These are phyloP conservation scores for Candida qinlingensis DNA, from an alignment of 805 yeast genomes.

Conservation along the genomic window DNA sequence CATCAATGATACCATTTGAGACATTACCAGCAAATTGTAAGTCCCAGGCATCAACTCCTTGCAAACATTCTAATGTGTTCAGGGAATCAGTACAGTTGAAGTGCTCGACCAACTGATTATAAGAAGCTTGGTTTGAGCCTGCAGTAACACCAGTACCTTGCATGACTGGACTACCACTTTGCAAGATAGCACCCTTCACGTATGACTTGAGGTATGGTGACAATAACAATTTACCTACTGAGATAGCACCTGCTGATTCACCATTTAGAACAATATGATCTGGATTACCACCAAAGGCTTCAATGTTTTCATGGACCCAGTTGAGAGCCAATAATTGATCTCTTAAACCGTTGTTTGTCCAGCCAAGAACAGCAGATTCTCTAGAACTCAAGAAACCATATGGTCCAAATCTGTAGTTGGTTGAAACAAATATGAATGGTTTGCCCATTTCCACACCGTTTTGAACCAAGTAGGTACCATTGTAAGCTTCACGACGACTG, in stretches of 20 bases:
- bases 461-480: slow-evolving; percentile 16
- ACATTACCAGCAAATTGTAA: slow-evolving; percentile 9
- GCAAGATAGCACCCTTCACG: slow-evolving; percentile 17
- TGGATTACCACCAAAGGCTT: slow-evolving; percentile 33
- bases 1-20: slow-evolving; percentile 10
- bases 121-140: slow-evolving; percentile 2
- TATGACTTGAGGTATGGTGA: slow-evolving; percentile 7
- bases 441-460: slow-evolving; percentile 16
- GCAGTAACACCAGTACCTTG: slow-evolving; percentile 1
- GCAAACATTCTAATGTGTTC: slow-evolving; percentile 12
- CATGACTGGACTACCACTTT: slow-evolving; percentile 11
- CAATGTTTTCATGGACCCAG: slow-evolving; percentile 32
- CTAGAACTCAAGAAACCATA: slow-evolving; percentile 30
- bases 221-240: slow-evolving; percentile 13
- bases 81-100: slow-evolving; percentile 11
- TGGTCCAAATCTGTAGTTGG: slow-evolving; percentile 34
- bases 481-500: slow-evolving; percentile 11
- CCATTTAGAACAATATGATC: slow-evolving; percentile 32
- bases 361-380: slow-evolving; percentile 20
- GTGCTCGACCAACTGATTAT: slow-evolving; percentile 6
- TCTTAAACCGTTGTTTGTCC: slow-evolving; percentile 30
- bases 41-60: slow-evolving; percentile 7
- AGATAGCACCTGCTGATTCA: slow-evolving; percentile 32
- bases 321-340: slow-evolving; percentile 31
- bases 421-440: slow-evolving; percentile 28